phyloP scores from a whole-genome alignment of 2,329 filamentous ascomycete genomes.

The Coniella vitis region DNA sequence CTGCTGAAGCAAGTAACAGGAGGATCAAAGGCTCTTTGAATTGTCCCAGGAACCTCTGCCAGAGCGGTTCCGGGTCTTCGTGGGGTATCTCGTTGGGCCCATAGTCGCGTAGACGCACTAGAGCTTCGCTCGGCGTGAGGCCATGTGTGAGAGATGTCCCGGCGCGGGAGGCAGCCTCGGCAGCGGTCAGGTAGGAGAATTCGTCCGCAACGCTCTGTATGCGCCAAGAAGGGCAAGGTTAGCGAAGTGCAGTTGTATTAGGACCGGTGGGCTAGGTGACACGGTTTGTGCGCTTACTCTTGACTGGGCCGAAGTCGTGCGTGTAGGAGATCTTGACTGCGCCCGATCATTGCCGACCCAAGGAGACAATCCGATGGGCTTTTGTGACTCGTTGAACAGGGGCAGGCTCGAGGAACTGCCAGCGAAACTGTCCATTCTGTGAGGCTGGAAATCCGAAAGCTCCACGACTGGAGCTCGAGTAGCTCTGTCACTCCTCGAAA shows the following conservation, averaged over 20 bases:
- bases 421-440: slow-evolving; percentile 16
- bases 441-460: not conserved
- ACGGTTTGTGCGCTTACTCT: slow-evolving; percentile 34
- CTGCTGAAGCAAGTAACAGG: slow-evolving; percentile 82
- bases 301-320: slow-evolving; percentile 50
- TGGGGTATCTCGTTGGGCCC: slow-evolving; percentile 93
- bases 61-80: slow-evolving; percentile 87
- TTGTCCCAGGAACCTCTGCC: slow-evolving; percentile 91
- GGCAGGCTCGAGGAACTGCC: slow-evolving; percentile 14
- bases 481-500: not conserved
- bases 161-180: slow-evolving; percentile 70
- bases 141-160: slow-evolving; percentile 79
- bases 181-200: slow-evolving; percentile 61
- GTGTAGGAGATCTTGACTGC: slow-evolving; percentile 26
- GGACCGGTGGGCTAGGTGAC: not conserved
- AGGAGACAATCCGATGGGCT: slow-evolving; percentile 12
- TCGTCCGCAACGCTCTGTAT: slow-evolving; percentile 51
- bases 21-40: slow-evolving; percentile 95
- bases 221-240: slow-evolving; percentile 3
- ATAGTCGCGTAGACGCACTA: slow-evolving; percentile 69
- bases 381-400: slow-evolving; percentile 14
- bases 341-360: slow-evolving; percentile 26
- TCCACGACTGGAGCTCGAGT: not conserved
- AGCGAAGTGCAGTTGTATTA: not conserved
- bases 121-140: slow-evolving; percentile 72